Evolutionary conservation across 306 rosid genomes (phyloP).

Genomic region (Castanea crenata): DNA sequence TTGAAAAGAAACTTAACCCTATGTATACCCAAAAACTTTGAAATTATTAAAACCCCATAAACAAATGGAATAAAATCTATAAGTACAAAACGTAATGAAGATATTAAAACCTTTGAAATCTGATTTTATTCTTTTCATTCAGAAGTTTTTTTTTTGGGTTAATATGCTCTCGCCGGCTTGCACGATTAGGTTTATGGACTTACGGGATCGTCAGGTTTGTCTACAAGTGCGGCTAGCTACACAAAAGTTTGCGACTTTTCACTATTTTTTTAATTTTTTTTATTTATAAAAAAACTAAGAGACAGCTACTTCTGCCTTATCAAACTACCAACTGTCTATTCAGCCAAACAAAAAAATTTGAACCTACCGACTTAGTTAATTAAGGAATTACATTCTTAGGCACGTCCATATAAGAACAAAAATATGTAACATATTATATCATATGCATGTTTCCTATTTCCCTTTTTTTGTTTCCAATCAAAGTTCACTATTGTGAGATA

Average conservation of each 20-base stretch:
- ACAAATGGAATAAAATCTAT: slow-evolving; percentile 45
- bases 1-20: slow-evolving; percentile 25
- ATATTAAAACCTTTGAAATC: slow-evolving; percentile 17
- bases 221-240: not conserved
- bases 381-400: not conserved
- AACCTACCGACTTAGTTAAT: too few species aligned
- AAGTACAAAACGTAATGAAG: slow-evolving; percentile 2
- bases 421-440: not conserved
- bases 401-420: not conserved
- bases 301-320: slow-evolving; percentile 24
- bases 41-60: not conserved
- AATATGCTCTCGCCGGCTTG: slow-evolving; percentile 11
- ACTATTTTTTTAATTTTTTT: not conserved
- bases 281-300: not conserved
- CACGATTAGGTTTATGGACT: slow-evolving; percentile 16
- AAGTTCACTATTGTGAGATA: too few species aligned
- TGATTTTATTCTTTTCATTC: slow-evolving; percentile 50
- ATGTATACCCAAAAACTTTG: slow-evolving; percentile 12
- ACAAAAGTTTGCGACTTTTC: not conserved
- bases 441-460: too few species aligned
- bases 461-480: too few species aligned
- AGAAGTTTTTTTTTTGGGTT: slow-evolving; percentile 15
- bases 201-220: not conserved
- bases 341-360: too few species aligned
- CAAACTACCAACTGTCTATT: not conserved